Evolutionary conservation across 1,139 yeast genomes (phyloP).

Genomic region (Candida sanyaensis): DNA sequence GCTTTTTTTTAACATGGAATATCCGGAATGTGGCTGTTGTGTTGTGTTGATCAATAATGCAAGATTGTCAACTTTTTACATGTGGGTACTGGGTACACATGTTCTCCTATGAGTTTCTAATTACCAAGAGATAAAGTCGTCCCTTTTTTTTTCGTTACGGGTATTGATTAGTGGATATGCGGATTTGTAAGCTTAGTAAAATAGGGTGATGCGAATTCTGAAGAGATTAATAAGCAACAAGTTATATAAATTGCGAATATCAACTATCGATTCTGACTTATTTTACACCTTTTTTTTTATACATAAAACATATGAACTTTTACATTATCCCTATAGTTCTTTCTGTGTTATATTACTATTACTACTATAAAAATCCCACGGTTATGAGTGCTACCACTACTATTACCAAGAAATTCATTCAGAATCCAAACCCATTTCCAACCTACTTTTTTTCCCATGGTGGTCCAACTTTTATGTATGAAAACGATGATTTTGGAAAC

Average conservation of each 20-base stretch:
- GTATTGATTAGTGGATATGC: background rate
- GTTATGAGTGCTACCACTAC: background rate
- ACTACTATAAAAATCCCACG: background rate
- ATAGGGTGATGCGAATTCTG: no score
- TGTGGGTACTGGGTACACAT: background rate
- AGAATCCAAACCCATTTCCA: conserved; percentile 42
- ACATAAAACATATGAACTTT: background rate
- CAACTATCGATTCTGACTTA: background rate
- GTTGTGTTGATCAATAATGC: background rate
- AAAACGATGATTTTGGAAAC: conserved; percentile 44
- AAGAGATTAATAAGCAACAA: background rate
- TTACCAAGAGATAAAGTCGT: background rate
- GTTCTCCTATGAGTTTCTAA: no score
- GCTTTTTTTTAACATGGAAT: background rate
- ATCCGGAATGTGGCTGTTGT: background rate
- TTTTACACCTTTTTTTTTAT: background rate
- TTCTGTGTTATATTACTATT: background rate
- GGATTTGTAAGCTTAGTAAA: background rate
- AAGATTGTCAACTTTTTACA: background rate
- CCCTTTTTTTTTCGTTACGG: background rate
- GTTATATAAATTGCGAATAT: background rate
- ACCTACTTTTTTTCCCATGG: conserved; percentile 75
- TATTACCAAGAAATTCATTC: conserved; percentile 13
- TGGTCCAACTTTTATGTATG: conserved; percentile 72
- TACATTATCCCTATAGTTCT: background rate